Evolutionary conservation across 1,284 basidiomycete genomes (phyloP), one percentile per base, ranked within the genome.

Genomic region (Ustilago sp.): DNA sequence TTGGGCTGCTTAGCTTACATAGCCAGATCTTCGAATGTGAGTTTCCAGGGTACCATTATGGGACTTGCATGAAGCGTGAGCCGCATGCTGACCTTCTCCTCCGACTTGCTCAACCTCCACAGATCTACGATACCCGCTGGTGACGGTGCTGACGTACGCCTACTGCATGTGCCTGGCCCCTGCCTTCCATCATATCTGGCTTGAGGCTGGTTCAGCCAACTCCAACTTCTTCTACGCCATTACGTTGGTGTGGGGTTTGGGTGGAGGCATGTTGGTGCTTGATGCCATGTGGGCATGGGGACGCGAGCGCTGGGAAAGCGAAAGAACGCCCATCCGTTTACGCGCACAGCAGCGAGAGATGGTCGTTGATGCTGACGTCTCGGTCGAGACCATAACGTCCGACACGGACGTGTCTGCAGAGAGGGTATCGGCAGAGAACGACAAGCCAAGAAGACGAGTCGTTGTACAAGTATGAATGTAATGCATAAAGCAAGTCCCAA

Each of bases 191-290:
- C 90, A 94, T 70, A 88, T 98, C 4, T 99, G 97, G 96, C 89
- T 98, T 5, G 89, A 89, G 8, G 92, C 94, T 57, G 95, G 95
- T 0, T 94, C 94, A 6, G 96, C 95, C 1, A 99, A 99, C 83
- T 95, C 96, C 51, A 99, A 99, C 86, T 99, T 99, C 87, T 98
- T 94, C 88, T 99, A 98, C 83, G 96, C 96, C 0, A 92, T 93
- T 5, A 98, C 94, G 2, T 89, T 98, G 77, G 95, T 99, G 5
- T 95, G 95, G 86, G 94, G 93, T 0, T 89, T 94, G 79, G 93
- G 92, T 8, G 92, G 94, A 60, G 94, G 93, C 0, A 90, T 92
- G n/a, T 91, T 91, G 5, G 82, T 96, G 39, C 88, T 94, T 6
- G 95, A 97, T 81, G 90, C 90, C 12, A 88, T 93, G 31, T 94